These are phyloP conservation scores for Cladosporium velox DNA, from an alignment of 2,329 filamentous ascomycete genomes.

Conservation along the genomic window DNA sequence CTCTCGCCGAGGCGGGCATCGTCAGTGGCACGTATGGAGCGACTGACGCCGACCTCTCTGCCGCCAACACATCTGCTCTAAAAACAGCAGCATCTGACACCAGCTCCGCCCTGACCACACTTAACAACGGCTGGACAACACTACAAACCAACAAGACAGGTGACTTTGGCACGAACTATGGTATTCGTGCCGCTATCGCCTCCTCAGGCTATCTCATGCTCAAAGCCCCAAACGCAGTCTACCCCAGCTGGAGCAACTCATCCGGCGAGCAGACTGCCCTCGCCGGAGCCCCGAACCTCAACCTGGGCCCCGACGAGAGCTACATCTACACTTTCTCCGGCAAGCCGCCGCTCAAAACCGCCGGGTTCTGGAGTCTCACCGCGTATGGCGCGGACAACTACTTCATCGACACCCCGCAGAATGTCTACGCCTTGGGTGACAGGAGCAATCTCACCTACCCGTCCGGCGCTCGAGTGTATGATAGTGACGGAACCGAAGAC, in stretches of 20 bases:
- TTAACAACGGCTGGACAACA: constrained; percentile 26
- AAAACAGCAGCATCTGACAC: not conserved
- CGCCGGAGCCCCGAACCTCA: not conserved
- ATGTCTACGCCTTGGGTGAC: constrained; percentile 26
- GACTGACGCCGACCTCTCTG: constrained; percentile 14
- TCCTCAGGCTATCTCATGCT: constrained; percentile 24
- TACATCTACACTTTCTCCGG: constrained; percentile 28
- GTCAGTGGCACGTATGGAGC: constrained; percentile 16
- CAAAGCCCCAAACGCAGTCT: constrained; percentile 23
- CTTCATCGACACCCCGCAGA: constrained; percentile 24
- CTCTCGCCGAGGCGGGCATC: constrained; percentile 21
- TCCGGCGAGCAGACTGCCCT: not conserved
- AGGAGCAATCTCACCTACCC: constrained; percentile 26
- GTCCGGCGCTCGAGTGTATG: constrained; percentile 23
- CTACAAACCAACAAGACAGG: constrained; percentile 19
- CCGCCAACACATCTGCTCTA: constrained; percentile 21
- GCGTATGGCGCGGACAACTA: constrained; percentile 24
- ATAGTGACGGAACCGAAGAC: not conserved
- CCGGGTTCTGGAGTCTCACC: constrained; percentile 29
- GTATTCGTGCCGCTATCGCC: constrained; percentile 22
- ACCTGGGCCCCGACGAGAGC: constrained; percentile 22
- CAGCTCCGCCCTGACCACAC: not conserved
- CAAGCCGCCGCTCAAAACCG: constrained; percentile 23
- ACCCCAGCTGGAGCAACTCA: constrained; percentile 24
- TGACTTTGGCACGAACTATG: constrained; percentile 23